These are phyloP conservation scores for Amphirosellinia nigrospora DNA, from an alignment of 495 filamentous ascomycete genomes.

Conservation along the genomic window DNA sequence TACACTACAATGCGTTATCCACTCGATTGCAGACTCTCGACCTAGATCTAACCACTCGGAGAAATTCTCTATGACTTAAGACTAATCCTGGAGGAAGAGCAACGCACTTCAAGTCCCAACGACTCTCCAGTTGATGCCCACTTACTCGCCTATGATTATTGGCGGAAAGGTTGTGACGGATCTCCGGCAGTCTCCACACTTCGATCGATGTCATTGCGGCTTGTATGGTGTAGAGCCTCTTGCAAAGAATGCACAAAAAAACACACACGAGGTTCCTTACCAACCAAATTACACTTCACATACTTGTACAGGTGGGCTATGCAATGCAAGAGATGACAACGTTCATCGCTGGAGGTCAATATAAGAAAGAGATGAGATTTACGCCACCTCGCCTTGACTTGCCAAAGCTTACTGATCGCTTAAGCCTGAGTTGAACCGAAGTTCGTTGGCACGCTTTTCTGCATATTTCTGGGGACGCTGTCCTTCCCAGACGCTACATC, in stretches of 20 bases:
- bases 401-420: not conserved
- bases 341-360: not conserved
- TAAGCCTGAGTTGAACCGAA: not conserved
- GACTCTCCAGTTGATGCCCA: conserved; percentile 1
- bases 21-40: conserved; percentile 22
- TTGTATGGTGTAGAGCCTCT: not conserved
- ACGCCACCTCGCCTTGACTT: conserved; percentile 1
- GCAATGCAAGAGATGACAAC: conserved; percentile 19
- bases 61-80: conserved; percentile 21
- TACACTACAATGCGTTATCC: conserved; percentile 3
- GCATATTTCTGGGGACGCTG: conserved; percentile 10
- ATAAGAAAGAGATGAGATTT: not conserved
- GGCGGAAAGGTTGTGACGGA: conserved; percentile 5
- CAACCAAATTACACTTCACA: not conserved
- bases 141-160: not conserved
- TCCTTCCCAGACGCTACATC: conserved; percentile 14
- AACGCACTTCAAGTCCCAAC: not conserved
- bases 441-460: not conserved
- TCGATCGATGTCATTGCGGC: conserved; percentile 4
- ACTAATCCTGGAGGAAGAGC: conserved; percentile 17
- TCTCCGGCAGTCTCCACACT: conserved; percentile 6
- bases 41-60: conserved; percentile 21
- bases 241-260: not conserved
- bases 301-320: not conserved
- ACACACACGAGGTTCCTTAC: conserved; percentile 2